A percentile compares a stretch with the other conserved stretches of the same genome.
These are phyloP conservation scores for Vigna radiata DNA, from an alignment of 306 rosid genomes.

Conservation along the genomic window DNA sequence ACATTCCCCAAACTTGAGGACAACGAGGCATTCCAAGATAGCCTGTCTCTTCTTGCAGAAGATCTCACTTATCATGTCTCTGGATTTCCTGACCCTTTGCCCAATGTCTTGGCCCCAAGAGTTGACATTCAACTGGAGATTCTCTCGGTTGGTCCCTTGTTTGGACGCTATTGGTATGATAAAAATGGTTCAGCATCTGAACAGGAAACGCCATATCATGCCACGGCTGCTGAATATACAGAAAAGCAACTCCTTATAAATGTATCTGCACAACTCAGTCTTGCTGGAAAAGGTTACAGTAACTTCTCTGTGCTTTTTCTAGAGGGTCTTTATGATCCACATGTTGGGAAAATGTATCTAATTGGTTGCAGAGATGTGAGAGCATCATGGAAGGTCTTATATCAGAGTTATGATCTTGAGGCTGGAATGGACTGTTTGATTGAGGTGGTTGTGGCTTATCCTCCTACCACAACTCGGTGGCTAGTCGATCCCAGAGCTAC, in stretches of 20 bases:
- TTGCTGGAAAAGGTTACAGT: conserved; percentile 57
- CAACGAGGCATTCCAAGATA: conserved; percentile 56
- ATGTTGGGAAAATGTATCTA: conserved; percentile 81
- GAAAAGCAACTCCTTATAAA: conserved; percentile 89
- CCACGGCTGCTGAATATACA: conserved; percentile 64
- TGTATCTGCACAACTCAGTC: conserved; percentile 81
- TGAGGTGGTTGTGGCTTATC: conserved; percentile 79
- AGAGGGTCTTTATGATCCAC: conserved; percentile 90
- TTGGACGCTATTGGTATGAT: conserved; percentile 64
- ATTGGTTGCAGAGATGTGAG: conserved; percentile 88
- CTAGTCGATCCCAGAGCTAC: conserved; percentile 70
- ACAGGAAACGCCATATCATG: conserved; percentile 61
- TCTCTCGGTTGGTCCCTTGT: conserved; percentile 76
- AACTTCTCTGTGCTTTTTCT: conserved; percentile 71
- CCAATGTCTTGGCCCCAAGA: conserved; percentile 48
- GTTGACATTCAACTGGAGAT: conserved; percentile 73
- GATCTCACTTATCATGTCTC: conserved; percentile 74
- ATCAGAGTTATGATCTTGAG: conserved; percentile 76
- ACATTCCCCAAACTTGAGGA: conserved; percentile 88
- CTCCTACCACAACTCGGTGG: conserved; percentile 87
- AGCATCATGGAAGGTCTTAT: conserved; percentile 76
- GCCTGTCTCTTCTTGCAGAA: conserved; percentile 81
- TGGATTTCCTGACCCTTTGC: conserved; percentile 59
- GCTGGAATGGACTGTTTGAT: conserved; percentile 85
- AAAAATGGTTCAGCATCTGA: conserved; percentile 54